A percentile compares a stretch with the other conserved stretches of the same genome.
phyloP scores from a whole-genome alignment of 2,329 filamentous ascomycete species.

The Penicillium capsulatum region DNA sequence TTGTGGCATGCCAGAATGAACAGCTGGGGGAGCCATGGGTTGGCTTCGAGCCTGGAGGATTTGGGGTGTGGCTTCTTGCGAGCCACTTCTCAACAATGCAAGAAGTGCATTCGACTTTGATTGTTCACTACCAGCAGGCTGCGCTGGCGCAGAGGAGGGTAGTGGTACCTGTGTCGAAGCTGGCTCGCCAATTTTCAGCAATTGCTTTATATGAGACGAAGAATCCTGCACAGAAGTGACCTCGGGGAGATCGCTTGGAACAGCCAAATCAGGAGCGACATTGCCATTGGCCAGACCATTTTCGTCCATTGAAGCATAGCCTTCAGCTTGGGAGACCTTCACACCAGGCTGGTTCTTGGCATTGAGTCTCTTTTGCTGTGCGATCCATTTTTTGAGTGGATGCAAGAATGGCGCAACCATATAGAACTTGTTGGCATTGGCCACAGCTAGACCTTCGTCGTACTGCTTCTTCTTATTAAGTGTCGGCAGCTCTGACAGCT shows the following conservation, averaged over 20 bases:
- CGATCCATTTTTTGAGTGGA: constrained; percentile 83
- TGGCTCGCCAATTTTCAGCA: constrained; percentile 39
- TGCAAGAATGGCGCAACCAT: constrained; percentile 94
- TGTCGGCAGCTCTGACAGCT: constrained; percentile 78
- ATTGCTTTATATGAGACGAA: constrained; percentile 50
- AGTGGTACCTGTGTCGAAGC: constrained; percentile 10
- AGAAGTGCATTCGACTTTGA: constrained; percentile 52
- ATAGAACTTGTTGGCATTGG: constrained; percentile 84
- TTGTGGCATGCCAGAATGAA: constrained; percentile 50
- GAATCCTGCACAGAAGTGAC: constrained; percentile 41
- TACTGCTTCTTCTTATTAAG: constrained; percentile 71
- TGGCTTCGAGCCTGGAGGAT: constrained; percentile 37
- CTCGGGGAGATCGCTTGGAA: constrained; percentile 41
- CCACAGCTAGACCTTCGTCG: constrained; percentile 52
- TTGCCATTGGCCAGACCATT: constrained; percentile 18
- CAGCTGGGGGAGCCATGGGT: constrained; percentile 53
- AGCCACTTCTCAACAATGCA: constrained; percentile 50
- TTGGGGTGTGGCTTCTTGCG: constrained; percentile 28
- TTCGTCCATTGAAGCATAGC: constrained; percentile 60
- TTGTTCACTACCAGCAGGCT: constrained; percentile 29
- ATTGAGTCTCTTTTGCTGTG: constrained; percentile 74
- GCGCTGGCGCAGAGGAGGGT: constrained; percentile 12
- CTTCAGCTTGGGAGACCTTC: constrained; percentile 42
- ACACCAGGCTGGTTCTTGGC: constrained; percentile 45
- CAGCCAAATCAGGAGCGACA: constrained; percentile 19